phyloP scores from a whole-genome alignment of 768 basidiomycete genomes.

The Suillus decipiens region DNA sequence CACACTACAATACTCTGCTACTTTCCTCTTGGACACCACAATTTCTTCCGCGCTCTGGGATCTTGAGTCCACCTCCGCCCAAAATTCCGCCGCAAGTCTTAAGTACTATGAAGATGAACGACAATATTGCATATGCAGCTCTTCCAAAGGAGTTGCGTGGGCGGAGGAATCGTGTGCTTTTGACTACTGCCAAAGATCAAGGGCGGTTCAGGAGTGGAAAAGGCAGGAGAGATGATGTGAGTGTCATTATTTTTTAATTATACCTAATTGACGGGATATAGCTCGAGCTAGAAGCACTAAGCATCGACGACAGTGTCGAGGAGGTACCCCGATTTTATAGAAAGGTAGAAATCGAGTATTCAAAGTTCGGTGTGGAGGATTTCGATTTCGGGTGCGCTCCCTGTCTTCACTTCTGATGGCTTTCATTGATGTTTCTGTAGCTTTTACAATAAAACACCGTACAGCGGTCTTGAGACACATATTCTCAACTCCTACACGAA shows the following conservation, averaged over 20 bases:
- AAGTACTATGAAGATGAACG: constrained; percentile 79
- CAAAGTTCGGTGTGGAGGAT: constrained; percentile 97
- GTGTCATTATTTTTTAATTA: constrained; percentile 16
- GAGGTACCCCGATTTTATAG: constrained; percentile 82
- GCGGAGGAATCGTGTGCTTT: constrained; percentile 70
- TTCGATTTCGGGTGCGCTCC: constrained; percentile 87
- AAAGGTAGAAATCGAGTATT: constrained; percentile 96
- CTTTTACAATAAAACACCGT: constrained; percentile 91
- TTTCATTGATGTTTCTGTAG: constrained; percentile 38
- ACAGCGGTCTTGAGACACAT: constrained; percentile 94
- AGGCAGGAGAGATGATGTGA: constrained; percentile 48
- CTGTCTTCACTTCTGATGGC: neutral
- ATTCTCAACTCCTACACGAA: constrained; percentile 98
- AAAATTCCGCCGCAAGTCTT: constrained; percentile 82
- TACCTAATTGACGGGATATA: constrained; percentile 24
- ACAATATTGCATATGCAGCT: constrained; percentile 87
- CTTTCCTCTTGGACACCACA: constrained; percentile 66
- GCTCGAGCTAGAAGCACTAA: constrained; percentile 56
- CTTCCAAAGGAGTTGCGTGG: constrained; percentile 86
- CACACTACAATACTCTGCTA: constrained; percentile 72
- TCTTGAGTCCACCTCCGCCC: constrained; percentile 63
- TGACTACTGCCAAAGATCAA: constrained; percentile 52
- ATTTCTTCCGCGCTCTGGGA: constrained; percentile 51
- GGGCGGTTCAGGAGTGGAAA: constrained; percentile 89
- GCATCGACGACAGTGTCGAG: constrained; percentile 52